phyloP scores from a whole-genome alignment of 2,329 filamentous ascomycete species.

The Colletotrichum horii region DNA sequence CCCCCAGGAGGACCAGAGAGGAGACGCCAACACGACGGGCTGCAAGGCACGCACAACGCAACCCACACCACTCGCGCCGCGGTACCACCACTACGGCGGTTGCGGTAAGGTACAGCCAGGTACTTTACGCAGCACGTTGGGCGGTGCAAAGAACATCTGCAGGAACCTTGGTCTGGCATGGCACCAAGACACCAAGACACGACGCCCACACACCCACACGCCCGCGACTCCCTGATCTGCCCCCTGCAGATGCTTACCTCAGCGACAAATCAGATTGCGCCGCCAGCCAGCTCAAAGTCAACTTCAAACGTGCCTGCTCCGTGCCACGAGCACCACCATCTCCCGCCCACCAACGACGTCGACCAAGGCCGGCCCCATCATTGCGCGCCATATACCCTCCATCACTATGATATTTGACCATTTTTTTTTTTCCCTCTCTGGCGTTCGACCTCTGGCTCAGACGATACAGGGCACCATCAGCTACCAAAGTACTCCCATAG shows the following conservation, averaged over 20 bases:
- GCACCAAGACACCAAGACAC: neutral
- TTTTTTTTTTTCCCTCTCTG: neutral
- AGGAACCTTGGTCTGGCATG: neutral
- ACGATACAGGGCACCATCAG: neutral
- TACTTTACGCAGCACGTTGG: neutral
- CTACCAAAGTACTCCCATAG: neutral
- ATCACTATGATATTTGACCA: conserved; percentile 3
- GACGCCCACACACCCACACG: conserved; percentile 21
- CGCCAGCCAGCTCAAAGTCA: conserved; percentile 37
- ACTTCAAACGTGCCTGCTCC: conserved; percentile 43
- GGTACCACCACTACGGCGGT: neutral
- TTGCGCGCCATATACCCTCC: conserved; percentile 22
- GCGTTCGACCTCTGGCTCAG: neutral
- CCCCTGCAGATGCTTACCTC: conserved; percentile 29
- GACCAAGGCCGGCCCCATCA: neutral
- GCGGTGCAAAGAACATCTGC: neutral
- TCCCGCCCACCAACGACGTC: conserved; percentile 19
- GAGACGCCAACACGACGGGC: neutral
- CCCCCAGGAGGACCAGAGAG: neutral
- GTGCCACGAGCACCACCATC: conserved; percentile 29
- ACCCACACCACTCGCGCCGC: neutral
- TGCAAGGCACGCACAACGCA: neutral
- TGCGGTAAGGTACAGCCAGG: neutral
- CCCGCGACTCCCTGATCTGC: neutral
- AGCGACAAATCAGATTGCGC: conserved; percentile 31